Base-by-base conservation (phyloP, 306 rosid species). In the Sphenostylis stenocarpa region DNA sequence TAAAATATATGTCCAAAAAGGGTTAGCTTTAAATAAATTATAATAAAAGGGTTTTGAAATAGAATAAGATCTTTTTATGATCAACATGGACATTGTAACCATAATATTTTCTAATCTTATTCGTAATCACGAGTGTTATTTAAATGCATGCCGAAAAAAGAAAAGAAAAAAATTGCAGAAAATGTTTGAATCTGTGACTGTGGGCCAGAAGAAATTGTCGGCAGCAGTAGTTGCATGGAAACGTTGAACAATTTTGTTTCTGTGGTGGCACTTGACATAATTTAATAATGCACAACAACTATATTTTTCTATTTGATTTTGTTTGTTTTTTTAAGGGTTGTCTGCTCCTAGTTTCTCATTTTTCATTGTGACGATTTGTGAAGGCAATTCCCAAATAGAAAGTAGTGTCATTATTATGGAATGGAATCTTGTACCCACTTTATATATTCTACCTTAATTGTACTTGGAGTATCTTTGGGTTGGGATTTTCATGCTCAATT, bases 201-300 rank as follows among this genome's bases (percentile, higher is more conserved):
- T 68, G 66, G 67, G 26, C 56, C 70, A 64, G 5, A 13, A 38
- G 31, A 65, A 71, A 82, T 24, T 82, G 85, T 77, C 85, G 85
- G 85, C 82, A 71, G 82, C 24, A 64, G 19, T 48, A 65, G 70
- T 48, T 65, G 33, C 70, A 38, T 65, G 19, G 3, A 63, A 36
- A 36, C 29, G 2, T 10, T 20, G 19, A 28, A 38, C 51, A 38
- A 38, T 34, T 38, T 20, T 36, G n/a, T 1, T 20, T 63, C 15
- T 57, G 31, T 17, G 12, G 12, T 61, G 29, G 8, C 16, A 6
- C 23, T 31, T 61, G 0, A 62, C 6, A 7, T 62, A 7, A 62
- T 31, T 61, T 61, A 31, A 24, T 28, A 15, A n/a, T 0, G 4
- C 69, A n/a, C 48, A 36, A 34, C 69, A 63, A 17, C 48, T 63